Evolutionary conservation across 2,329 filamentous ascomycete genomes (phyloP), one percentile per base, ranked within the genome.

Genomic region (Teratosphaeria nubilosa): DNA sequence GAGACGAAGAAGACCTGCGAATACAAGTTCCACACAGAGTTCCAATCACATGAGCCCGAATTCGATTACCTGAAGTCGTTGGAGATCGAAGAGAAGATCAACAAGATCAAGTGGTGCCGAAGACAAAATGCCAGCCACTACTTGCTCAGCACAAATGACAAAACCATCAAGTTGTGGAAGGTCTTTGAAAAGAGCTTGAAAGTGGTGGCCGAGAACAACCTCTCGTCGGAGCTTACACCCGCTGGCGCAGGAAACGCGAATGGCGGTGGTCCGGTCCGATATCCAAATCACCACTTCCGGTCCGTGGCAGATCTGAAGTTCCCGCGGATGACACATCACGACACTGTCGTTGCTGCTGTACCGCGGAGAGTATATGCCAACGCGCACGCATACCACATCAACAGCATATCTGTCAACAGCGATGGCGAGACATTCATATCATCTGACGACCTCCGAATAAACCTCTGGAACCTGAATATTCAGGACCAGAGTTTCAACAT

Each of bases 1-100:
- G 94, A 97, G 77, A 96, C 92, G 72, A 97, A 99, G 86, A 99
- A 97, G 85, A 97, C 94, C 55, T 99, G 94, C 84, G 94, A 99
- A 77, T 99, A 99, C 82, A 99, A 97, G 76, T 99, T 99, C 75
- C 94, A 99, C 76, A 99, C 94, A 74, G 94, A 99, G 73, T 99
- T 99, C 70, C 94, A 99, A 79, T 99, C 94, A 68, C 94, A 99
- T 78, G 94, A 99, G 74, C 94, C 94, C 63, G 94, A 99, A 76
- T 99, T 99, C 76, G 94, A 99, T 76, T 99, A 99, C 75, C 84
- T 99, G 65, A 99, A 99, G 78, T 99, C 94, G 34, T 83, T 99
- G 68, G 94, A 99, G 77, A 99, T 99, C 72, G 94, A 99, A 82
- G 94, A 99, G 77, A 99, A 99, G 80, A 99, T 99, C 82, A 99